Evolutionary conservation across 2,329 filamentous ascomycete species (phyloP).

Genomic region (Nigrospora osmanthi): DNA sequence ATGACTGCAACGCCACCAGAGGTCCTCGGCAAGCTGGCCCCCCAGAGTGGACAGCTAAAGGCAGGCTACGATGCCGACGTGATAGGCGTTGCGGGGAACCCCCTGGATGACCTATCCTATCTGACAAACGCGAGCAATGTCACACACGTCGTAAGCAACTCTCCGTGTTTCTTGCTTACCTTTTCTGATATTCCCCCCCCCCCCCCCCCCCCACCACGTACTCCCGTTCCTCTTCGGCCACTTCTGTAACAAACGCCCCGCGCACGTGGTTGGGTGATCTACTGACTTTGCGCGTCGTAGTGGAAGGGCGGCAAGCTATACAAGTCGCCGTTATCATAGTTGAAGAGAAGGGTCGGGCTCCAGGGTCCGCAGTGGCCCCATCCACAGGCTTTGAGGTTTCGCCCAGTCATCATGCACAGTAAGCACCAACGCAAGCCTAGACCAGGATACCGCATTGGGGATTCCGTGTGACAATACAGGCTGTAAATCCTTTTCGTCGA

Average conservation of each 20-base stretch:
- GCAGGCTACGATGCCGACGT: constrained; percentile 39
- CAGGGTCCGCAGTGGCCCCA: not conserved
- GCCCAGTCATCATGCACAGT: not conserved
- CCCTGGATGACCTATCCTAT: constrained; percentile 33
- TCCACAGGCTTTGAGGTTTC: not conserved
- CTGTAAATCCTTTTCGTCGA: not conserved
- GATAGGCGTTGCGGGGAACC: constrained; percentile 34
- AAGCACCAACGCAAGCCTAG: constrained; percentile 3
- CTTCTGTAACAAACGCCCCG: no score
- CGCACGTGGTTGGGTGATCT: no score
- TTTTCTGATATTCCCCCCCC: no score
- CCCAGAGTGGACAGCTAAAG: constrained; percentile 33
- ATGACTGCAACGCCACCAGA: constrained; percentile 38
- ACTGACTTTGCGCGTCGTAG: no score
- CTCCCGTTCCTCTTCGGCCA: no score
- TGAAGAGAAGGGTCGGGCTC: not conserved
- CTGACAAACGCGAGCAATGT: constrained; percentile 29
- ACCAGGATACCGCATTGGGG: constrained; percentile 1
- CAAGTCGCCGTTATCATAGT: constrained; percentile 18
- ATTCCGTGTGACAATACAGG: not conserved
- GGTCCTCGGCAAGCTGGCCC: constrained; percentile 34
- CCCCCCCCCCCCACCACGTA: no score
- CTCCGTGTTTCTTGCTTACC: constrained; percentile 22
- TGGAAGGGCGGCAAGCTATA: constrained; percentile 31
- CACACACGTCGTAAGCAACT: constrained; percentile 25